phyloP scores from a whole-genome alignment of 352 stramenopile genomes.

The Globisporangium abappressorium region DNA sequence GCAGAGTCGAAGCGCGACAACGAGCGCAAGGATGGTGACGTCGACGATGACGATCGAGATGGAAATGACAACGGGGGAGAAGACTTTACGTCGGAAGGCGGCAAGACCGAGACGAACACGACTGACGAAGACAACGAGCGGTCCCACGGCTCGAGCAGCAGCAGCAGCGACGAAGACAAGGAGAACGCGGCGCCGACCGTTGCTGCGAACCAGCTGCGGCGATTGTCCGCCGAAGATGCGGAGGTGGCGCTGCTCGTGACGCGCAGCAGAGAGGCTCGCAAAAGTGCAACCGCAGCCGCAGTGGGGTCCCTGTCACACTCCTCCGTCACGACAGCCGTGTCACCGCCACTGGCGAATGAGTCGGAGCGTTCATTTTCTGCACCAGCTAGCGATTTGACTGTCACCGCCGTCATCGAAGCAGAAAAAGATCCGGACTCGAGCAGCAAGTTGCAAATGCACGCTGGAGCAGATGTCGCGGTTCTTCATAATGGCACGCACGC shows the following conservation, averaged over 20 bases:
- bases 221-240: slow-evolving; percentile 1
- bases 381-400: slow-evolving; percentile 3
- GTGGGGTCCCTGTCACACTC: background rate
- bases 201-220: slow-evolving; percentile 1
- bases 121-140: slow-evolving; percentile 16
- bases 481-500: background rate
- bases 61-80: background rate
- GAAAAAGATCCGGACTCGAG: background rate
- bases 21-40: background rate
- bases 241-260: slow-evolving; percentile 1
- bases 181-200: slow-evolving; percentile 26
- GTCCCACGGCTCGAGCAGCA: slow-evolving; percentile 16
- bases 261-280: slow-evolving; percentile 3
- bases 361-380: slow-evolving; percentile 7
- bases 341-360: background rate
- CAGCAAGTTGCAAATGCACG: slow-evolving; percentile 1
- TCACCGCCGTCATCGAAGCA: background rate
- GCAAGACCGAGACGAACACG: slow-evolving; percentile 18
- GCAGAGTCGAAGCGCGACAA: background rate
- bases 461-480: slow-evolving; percentile 2
- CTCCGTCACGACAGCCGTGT: slow-evolving; percentile 2
- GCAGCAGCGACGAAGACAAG: slow-evolving; percentile 33
- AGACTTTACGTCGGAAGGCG: slow-evolving; percentile 13
- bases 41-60: background rate
- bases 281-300: slow-evolving; percentile 1